phyloP scores from a whole-genome alignment of 1,284 basidiomycete species.

The Ganoderma resinaceum region DNA sequence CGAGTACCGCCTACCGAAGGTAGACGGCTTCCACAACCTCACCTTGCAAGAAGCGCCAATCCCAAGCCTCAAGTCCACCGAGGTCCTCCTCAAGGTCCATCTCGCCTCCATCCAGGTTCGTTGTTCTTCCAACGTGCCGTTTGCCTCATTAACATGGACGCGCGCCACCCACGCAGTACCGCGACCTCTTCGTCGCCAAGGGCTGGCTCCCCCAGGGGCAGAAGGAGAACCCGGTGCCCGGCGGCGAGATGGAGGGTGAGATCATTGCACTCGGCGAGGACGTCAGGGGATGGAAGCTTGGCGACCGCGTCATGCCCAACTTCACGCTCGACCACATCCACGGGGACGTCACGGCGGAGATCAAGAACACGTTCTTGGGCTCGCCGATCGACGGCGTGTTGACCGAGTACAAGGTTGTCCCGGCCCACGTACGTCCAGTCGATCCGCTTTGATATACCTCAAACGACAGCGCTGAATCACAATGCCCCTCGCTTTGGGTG shows the following conservation, averaged over 20 bases:
- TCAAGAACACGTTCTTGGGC: constrained; percentile 49
- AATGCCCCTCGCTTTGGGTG: no score
- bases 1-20: constrained; percentile 43
- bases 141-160: background rate
- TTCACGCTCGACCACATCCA: constrained; percentile 30
- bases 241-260: constrained; percentile 71
- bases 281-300: constrained; percentile 47
- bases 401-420: constrained; percentile 53
- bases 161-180: constrained; percentile 40
- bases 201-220: constrained; percentile 40
- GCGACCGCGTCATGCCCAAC: constrained; percentile 58
- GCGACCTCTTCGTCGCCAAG: constrained; percentile 50
- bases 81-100: constrained; percentile 58
- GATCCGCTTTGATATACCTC: constrained; percentile 41
- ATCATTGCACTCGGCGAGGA: constrained; percentile 59
- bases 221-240: constrained; percentile 52
- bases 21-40: constrained; percentile 42
- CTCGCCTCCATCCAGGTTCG: constrained; percentile 53
- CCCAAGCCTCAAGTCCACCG: constrained; percentile 42
- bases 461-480: background rate
- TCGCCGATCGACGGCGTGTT: constrained; percentile 59
- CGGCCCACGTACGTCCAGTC: constrained; percentile 40
- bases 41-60: constrained; percentile 42
- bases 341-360: constrained; percentile 31
- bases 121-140: background rate